phyloP scores from a whole-genome alignment of 805 yeast genomes.

The Pichia pseudocactophila region DNA sequence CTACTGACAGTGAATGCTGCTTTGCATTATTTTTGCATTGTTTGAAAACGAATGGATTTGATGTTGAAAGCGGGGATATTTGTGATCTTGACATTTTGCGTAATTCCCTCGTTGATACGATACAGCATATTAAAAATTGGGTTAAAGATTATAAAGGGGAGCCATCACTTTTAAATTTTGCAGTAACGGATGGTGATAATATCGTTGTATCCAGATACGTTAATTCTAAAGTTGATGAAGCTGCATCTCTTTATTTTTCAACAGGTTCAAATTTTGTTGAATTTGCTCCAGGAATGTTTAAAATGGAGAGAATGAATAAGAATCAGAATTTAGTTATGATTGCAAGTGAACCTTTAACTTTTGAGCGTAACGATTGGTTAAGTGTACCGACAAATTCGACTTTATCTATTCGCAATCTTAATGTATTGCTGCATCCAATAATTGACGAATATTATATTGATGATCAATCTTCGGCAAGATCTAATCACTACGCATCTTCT shows the following conservation, averaged over 20 bases:
- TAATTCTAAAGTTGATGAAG: conserved; percentile 84
- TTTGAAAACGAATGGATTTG: conserved; percentile 62
- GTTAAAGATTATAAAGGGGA: conserved; percentile 51
- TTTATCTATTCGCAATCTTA: conserved; percentile 72
- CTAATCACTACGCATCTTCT: conserved; percentile 74
- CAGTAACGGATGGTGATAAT: conserved; percentile 86
- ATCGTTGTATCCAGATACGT: conserved; percentile 85
- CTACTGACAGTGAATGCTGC: conserved; percentile 93
- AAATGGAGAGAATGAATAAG: conserved; percentile 88
- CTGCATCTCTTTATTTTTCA: conserved; percentile 91
- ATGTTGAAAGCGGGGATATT: conserved; percentile 37
- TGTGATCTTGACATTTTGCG: conserved; percentile 47
- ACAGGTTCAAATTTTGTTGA: conserved; percentile 90
- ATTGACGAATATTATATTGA: conserved; percentile 79
- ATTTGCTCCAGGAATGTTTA: conserved; percentile 81
- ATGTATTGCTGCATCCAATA: conserved; percentile 86
- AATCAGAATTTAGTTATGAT: conserved; percentile 91
- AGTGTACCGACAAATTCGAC: conserved; percentile 91
- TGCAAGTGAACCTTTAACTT: conserved; percentile 93
- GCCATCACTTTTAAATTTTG: conserved; percentile 86
- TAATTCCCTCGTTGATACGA: conserved; percentile 62
- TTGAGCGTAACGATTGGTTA: conserved; percentile 96
- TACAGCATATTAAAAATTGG: conserved; percentile 72
- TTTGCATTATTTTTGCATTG: conserved; percentile 83
- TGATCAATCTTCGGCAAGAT: conserved; percentile 59